Conservation (phyloP, 2,329 filamentous ascomycete genomes). For the Harringtonia lauricola region DNA sequence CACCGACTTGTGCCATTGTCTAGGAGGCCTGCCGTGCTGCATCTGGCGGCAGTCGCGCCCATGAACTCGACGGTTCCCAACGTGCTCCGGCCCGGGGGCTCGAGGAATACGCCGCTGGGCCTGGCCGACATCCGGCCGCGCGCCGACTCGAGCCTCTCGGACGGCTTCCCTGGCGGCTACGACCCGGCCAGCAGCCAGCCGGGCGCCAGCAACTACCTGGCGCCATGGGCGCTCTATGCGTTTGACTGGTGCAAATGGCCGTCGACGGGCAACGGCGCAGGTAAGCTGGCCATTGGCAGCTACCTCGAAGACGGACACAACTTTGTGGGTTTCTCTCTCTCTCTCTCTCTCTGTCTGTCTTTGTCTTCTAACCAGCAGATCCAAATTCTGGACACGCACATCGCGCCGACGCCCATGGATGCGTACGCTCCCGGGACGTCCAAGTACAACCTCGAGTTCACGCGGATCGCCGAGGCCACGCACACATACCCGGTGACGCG, state of each 20-base stretch:
- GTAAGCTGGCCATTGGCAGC: constrained; percentile 90
- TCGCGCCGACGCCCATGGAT: constrained; percentile 58
- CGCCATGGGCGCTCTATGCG: constrained; percentile 91
- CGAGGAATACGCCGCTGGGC: constrained; percentile 76
- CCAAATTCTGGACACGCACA: constrained; percentile 88
- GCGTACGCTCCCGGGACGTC: constrained; percentile 58
- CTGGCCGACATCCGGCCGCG: constrained; percentile 85
- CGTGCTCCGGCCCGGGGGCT: constrained; percentile 48
- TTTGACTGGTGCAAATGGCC: constrained; percentile 99
- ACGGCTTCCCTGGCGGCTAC: constrained; percentile 56
- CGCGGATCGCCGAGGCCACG: constrained; percentile 88
- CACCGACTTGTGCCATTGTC: too few species aligned
- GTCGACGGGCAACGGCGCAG: constrained; percentile 66
- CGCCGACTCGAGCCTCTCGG: constrained; percentile 69
- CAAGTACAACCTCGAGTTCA: constrained; percentile 76
- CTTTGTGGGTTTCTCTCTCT: constrained; percentile 48
- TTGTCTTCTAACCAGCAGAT: constrained; percentile 46
- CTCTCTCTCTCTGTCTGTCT: not conserved
- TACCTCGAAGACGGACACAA: constrained; percentile 98
- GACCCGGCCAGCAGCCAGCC: constrained; percentile 55
- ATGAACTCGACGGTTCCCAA: constrained; percentile 38
- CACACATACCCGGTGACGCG: constrained; percentile 96
- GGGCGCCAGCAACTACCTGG: constrained; percentile 83
- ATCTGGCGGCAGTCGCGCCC: not conserved
- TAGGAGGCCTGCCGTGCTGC: too few species aligned